Evolutionary conservation across 441 rosid species (phyloP), one percentile per base, ranked within the genome.

Genomic region (Erysimum pusillum): DNA sequence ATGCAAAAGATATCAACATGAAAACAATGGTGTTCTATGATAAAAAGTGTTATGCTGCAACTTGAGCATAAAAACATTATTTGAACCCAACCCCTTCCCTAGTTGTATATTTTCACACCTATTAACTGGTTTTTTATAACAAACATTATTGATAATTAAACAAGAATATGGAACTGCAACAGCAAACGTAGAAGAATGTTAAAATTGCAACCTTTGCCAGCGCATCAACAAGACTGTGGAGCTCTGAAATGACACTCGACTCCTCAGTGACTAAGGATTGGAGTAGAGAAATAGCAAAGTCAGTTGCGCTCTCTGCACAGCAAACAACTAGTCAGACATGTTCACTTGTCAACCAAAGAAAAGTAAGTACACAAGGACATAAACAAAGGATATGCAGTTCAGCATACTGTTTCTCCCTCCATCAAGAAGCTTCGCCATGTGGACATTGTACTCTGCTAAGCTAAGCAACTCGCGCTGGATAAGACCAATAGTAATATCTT

Each of bases 381-480:
- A 34, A 32, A 63, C 56, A 53, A 17, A 65, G 15, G 42, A 58
- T 56, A 49, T 20, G 57, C 46, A 13, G 6, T 42, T 57, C 25
- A 63, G 84, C 97, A 31, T 91, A 96, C 99, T 96, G 76, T 93
- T 89, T 83, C 92, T 88, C 79, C 98, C 99, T 57, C 99, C 98
- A 79, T 96, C 99, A 63, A 93, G 90, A 79, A 86, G 94, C 83
- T 96, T 93, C 32, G 98, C 98, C 92, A 96, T 92, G 71, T 90
- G 98, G 69, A 89, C 90, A 78, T 93, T 93, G 86, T 96, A 96
- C 81, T 96, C 98, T 0, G 99, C 97, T 63, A 96, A 92, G 82
- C 91, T 93, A 63, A 96, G 90, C 78, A 96, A 85, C 89, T 90
- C 98, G 73, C 90, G 85, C 73, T 77, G 87, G 65, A 96, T 88